Conservation (phyloP, 2,329 filamentous ascomycete species). For the Aureobasidium sp. region DNA sequence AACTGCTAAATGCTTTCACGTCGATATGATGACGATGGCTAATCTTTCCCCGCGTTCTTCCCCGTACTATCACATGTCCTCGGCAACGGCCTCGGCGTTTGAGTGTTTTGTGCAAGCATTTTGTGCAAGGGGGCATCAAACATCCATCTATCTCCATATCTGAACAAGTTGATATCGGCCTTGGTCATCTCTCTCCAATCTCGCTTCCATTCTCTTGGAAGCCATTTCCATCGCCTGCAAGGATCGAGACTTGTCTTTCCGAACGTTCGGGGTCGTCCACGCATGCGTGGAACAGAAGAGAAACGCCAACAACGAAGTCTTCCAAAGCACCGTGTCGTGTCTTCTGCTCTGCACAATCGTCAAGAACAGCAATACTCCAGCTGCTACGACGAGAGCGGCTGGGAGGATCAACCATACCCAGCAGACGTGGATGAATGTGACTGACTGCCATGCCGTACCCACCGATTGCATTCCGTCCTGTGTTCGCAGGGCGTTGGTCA, state of each 20-base stretch:
- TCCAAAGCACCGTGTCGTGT: not conserved
- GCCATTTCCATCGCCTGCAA: not conserved
- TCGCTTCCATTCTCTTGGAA: not conserved
- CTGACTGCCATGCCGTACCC: conserved; percentile 4
- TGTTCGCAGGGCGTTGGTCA: conserved; percentile 4
- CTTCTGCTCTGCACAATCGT: not conserved
- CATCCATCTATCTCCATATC: not conserved
- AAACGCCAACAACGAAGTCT: conserved; percentile 4
- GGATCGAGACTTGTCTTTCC: not conserved
- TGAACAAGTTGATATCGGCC: conserved; percentile 5
- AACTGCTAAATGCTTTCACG: no score
- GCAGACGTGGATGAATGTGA: not conserved
- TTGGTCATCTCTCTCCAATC: not conserved
- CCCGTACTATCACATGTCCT: conserved; percentile 4
- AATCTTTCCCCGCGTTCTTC: not conserved
- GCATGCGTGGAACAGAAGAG: not conserved
- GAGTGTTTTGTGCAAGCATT: not conserved
- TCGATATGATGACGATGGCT: not conserved
- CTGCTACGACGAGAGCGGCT: not conserved
- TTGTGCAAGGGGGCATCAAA: not conserved
- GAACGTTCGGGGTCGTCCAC: not conserved
- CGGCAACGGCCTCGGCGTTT: not conserved
- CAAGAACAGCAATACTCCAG: not conserved
- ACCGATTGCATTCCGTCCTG: not conserved
- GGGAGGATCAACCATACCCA: not conserved